These are phyloP conservation scores for Irpex sp. DNA, from an alignment of 1,284 basidiomycete species.

Conservation along the genomic window DNA sequence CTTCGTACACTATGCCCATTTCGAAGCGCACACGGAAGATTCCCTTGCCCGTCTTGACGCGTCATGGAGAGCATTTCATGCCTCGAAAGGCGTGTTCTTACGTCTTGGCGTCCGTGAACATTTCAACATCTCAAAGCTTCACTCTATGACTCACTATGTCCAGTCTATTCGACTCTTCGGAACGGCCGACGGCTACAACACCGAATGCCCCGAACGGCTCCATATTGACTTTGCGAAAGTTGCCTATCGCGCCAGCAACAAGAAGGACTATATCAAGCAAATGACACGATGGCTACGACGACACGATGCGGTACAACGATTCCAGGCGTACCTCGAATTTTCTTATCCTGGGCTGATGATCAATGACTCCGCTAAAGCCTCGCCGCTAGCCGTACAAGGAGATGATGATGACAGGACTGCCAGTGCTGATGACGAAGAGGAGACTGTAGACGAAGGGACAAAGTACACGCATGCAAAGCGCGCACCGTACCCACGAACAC, in stretches of 20 bases:
- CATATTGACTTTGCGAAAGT: constrained; percentile 28
- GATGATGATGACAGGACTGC: not conserved
- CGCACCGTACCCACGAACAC: not conserved
- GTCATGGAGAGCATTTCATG: constrained; percentile 24
- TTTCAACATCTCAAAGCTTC: constrained; percentile 29
- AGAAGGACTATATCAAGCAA: constrained; percentile 27
- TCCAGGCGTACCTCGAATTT: constrained; percentile 18
- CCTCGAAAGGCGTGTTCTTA: constrained; percentile 25
- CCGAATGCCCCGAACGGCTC: constrained; percentile 23
- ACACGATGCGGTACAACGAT: constrained; percentile 19
- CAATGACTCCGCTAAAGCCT: not conserved
- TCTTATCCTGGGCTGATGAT: not conserved
- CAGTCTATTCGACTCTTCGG: constrained; percentile 18
- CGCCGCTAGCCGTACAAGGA: not conserved
- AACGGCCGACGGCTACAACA: constrained; percentile 24
- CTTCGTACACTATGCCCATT: no score
- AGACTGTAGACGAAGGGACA: not conserved
- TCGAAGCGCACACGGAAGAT: not conserved
- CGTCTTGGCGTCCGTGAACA: constrained; percentile 18
- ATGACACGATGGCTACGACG: constrained; percentile 32
- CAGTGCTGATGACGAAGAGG: not conserved
- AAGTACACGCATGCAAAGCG: constrained; percentile 3
- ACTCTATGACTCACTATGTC: constrained; percentile 22
- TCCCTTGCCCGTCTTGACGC: constrained; percentile 20
- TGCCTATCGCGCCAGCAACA: constrained; percentile 28